Percentiles rank a stretch among this genome's conserved stretches.
phyloP scores from a whole-genome alignment of 2,329 filamentous ascomycete species.

The Claviceps maximensis region DNA sequence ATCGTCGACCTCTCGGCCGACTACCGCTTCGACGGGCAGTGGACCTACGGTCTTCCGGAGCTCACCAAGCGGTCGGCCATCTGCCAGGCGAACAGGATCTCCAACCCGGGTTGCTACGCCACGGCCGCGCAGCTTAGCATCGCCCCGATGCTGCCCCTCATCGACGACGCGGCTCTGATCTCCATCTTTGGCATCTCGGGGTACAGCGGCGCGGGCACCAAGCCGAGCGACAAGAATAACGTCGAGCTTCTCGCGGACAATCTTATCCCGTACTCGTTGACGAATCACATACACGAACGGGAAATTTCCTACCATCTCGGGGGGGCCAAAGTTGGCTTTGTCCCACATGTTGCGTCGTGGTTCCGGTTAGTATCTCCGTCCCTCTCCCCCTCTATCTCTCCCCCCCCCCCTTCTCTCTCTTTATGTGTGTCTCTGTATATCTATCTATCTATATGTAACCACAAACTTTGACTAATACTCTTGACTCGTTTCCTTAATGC shows the following conservation, averaged over 20 bases:
- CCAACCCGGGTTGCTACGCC: conserved; percentile 91
- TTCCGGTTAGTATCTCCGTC: conserved; percentile 35
- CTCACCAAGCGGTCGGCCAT: conserved; percentile 66
- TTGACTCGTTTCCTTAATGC: too few relatives aligned
- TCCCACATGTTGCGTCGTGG: conserved; percentile 91
- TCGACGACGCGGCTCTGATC: conserved; percentile 64
- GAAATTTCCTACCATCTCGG: conserved; percentile 76
- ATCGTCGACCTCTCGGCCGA: conserved; percentile 95
- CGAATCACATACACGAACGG: conserved; percentile 87
- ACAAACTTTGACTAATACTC: background rate
- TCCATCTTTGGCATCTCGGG: conserved; percentile 77
- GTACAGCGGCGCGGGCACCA: conserved; percentile 90
- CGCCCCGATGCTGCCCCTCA: conserved; percentile 45
- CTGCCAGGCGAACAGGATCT: conserved; percentile 65
- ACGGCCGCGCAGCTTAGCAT: conserved; percentile 87
- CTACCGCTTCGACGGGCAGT: conserved; percentile 68
- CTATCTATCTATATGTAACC: background rate
- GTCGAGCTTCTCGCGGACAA: conserved; percentile 55
- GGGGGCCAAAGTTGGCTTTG: conserved; percentile 57
- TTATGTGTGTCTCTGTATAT: background rate
- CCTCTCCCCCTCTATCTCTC: background rate
- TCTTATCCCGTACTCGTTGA: conserved; percentile 65
- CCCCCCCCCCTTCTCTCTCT: background rate
- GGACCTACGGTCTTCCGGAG: conserved; percentile 88
- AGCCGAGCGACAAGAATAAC: conserved; percentile 90